Base-by-base conservation (phyloP, 1,284 basidiomycete genomes). In the Naganishia cerealis region DNA sequence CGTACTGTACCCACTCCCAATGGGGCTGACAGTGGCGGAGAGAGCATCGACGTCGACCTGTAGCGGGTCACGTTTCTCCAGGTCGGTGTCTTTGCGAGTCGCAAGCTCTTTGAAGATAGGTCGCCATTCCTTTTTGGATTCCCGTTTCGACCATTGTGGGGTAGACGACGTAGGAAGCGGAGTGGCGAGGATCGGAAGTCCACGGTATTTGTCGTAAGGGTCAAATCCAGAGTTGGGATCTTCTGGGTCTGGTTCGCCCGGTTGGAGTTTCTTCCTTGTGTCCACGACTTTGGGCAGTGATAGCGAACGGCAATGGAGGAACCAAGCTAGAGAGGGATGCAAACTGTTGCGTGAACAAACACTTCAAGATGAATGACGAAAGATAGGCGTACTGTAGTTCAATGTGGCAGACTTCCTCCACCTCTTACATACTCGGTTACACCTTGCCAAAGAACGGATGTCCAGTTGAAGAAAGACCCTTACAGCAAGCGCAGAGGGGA, bases 371-470 rank as follows among this genome's bases (percentile, higher is more conserved):
- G 13, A 40, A 16, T 18, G 24, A 16, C 2, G 5, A 43, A 6
- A 36, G 16, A 46, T 24, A 18, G 3, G 29, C 87, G 67, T 72
- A 91, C 92, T 87, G 77, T 94, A 93, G 79, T 95, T 95, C 68
- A 94, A 77, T 0, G 91, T 90, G 80, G 92, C 90, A 71, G 90
- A 92, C 78, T 87, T 87, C 70, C 84, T 85, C 92, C 92, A 95
- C 78, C 91, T 90, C 79, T 85, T 87, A 65, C 87, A 91, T 6
- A 94, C 91, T 54, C 88, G 80, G 29, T 91, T 85, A 74, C 90
- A 93, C 52, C 85, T 84, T 2, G 89, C 88, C 39, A 95, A 85
- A 65, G 90, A 86, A 65, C 80, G 80, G 48, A 90, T 81, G n/a
- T 85, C 79, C 4, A 95, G 82, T 67, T 81, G 79, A 2, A 85